Evolutionary conservation across 202 grass and related monocot genomes (phyloP), one percentile per base, ranked within the genome.

Genomic region (Eragrostis tef): DNA sequence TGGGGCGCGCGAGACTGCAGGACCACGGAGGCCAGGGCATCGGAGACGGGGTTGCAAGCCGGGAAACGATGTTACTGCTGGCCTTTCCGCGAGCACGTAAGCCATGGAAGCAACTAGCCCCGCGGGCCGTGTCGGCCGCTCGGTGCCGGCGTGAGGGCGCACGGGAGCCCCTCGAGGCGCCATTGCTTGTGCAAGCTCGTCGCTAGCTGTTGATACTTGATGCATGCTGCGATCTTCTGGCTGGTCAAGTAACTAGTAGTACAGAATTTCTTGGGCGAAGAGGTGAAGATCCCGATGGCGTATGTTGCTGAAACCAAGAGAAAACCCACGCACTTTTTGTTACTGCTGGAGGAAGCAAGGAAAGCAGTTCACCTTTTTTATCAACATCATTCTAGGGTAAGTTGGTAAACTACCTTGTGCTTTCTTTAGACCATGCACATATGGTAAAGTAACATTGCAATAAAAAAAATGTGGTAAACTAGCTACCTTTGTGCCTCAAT

Each of bases 341-440:
- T 74, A 89, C 83, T 50, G 83, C 49, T 63, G 3, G 72, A 65
- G 87, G 72, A 89, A 89, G 87, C 72, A 81, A 64, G 81, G 26
- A 27, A 61, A 41, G 46, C 74, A 42, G 71, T 81, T 70, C 31
- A 21, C 56, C 12, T 43, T 67, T 43, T 67, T 70, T 36, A 6
- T 2, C 22, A n/a, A 31, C 13, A 11, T 20, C 10, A 39, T 24
- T 47, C 19, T 39, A 48, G 7, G 14, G 31, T 63, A 12, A 24
- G 16, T 53, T 3, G 34, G 43, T 48, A 43, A 26, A n/a, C 36
- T n/a, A 24, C 25, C 19, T 54, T 11, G 51, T 41, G 41, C 52
- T 16, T 78, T 66, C 51, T 64, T 53, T 31, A 31, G 29, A 31
- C 29, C 29, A 31, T 31, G 29, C 29, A 31, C 29, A 31, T 31